Base-by-base conservation (phyloP, 2,329 filamentous ascomycete species). In the Aspergillus carbonarius region DNA sequence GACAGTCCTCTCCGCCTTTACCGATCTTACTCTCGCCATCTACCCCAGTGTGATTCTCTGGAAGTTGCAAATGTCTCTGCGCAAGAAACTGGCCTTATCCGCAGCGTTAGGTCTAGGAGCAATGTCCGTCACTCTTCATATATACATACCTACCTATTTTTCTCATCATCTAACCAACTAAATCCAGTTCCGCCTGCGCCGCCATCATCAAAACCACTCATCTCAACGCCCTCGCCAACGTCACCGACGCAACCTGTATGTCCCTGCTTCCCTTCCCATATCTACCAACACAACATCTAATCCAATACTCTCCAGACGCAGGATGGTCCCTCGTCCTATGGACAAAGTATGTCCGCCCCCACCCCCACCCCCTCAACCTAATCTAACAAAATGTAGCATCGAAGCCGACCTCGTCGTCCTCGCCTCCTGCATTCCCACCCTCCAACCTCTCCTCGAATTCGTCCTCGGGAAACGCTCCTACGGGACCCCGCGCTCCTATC, bases 261-360 rank as follows among this genome's bases (percentile, higher is more conserved):
- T 47, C 44, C 2, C 5, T n/a, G n/a, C n/a, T 30, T n/a, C 15
- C 2, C 53, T 23, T n/a, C 20, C 8, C 25, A n/a, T 15, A 32
- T 4, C 40, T 6, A 40, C 18, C 6, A 13, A 30, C n/a, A 9
- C 9, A 30, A 30, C 4, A 30, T 30, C 27, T 30, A 7, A 30
- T 8, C 5, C 27, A 30, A 18, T n/a, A n/a, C n/a, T n/a, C 23
- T 5, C 30, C 52, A 52, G 54, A 47, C 13, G 18, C 68, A 59
- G 72, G 66, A 66, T 49, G 70, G 75, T 72, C 78, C 23, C 67
- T 80, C 6, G 71, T 79, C 0, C 73, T 80, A 30, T 81, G 79
- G 78, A 81, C 78, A 5, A 72, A 74, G 78, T 79, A 70, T 44
- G 65, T 54, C 30, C 9, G 2, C 9, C 9, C 30, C 30, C 30